Percentiles rank a stretch among this genome's conserved stretches.
Evolutionary conservation across 306 rosid genomes (phyloP).

Genomic region (Alnus glutinosa): DNA sequence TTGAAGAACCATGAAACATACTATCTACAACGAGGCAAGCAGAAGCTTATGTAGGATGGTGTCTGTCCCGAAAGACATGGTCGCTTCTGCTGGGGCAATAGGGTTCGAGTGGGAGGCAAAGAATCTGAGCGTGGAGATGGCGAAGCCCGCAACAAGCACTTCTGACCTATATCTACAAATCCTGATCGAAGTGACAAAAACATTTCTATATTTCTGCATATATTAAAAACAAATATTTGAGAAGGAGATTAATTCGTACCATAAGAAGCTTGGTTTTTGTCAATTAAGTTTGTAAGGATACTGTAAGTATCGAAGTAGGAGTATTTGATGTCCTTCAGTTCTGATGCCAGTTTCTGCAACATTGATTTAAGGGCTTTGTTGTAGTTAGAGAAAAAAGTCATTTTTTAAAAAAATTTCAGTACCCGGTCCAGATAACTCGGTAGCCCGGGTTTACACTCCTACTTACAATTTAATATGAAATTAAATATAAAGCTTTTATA

Average conservation of each 20-base stretch:
- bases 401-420: no score
- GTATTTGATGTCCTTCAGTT: slow-evolving; percentile 41
- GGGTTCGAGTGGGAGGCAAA: slow-evolving; percentile 47
- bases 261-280: slow-evolving; percentile 43
- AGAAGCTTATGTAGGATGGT: slow-evolving; percentile 73
- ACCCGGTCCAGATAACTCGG: no score
- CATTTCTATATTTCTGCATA: no score
- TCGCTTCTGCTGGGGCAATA: slow-evolving; percentile 58
- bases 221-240: no score
- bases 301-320: slow-evolving; percentile 66
- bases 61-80: slow-evolving; percentile 73
- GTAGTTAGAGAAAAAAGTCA: slow-evolving; percentile 21
- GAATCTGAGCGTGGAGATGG: slow-evolving; percentile 39
- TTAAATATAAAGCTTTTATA: no score
- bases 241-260: slow-evolving; percentile 35
- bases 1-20: slow-evolving; percentile 51
- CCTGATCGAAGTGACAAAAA: slow-evolving; percentile 32
- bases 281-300: slow-evolving; percentile 39
- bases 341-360: slow-evolving; percentile 43
- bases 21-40: slow-evolving; percentile 36
- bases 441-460: no score
- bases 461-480: no score
- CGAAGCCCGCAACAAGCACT: slow-evolving; percentile 80
- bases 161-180: slow-evolving; percentile 53
- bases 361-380: slow-evolving; percentile 48